These are phyloP conservation scores for Spathaspora girioi DNA, from an alignment of 805 yeast species.

Conservation along the genomic window DNA sequence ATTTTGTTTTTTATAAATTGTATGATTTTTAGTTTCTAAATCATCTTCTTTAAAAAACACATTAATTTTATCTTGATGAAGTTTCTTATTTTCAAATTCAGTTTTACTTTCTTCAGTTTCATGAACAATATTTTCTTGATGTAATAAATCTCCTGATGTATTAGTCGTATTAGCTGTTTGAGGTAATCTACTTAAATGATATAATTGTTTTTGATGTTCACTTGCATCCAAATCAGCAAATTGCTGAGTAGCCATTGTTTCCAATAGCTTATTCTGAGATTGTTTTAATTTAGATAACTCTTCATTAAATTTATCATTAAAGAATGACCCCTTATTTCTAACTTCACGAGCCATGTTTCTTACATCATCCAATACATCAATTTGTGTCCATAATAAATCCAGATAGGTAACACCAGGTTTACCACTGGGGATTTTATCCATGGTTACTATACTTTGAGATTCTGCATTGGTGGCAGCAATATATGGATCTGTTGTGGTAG, in stretches of 20 bases:
- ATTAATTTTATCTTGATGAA: slow-evolving; percentile 19
- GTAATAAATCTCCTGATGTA: slow-evolving; percentile 1
- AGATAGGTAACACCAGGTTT: slow-evolving; percentile 61
- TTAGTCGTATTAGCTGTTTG: neutral
- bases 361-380: slow-evolving; percentile 82
- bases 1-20: slow-evolving; percentile 45
- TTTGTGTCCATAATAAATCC: slow-evolving; percentile 82
- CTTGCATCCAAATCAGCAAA: slow-evolving; percentile 14
- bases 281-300: slow-evolving; percentile 51
- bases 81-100: slow-evolving; percentile 24
- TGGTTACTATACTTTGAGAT: slow-evolving; percentile 16
- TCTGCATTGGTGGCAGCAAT: slow-evolving; percentile 5
- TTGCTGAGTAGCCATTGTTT: slow-evolving; percentile 29
- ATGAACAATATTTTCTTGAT: slow-evolving; percentile 15
- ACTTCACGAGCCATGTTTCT: slow-evolving; percentile 51
- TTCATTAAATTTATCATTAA: slow-evolving; percentile 47
- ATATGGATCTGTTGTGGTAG: slow-evolving; percentile 12
- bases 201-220: slow-evolving; percentile 20
- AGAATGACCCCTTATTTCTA: slow-evolving; percentile 42
- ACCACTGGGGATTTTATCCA: slow-evolving; percentile 52
- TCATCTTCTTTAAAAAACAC: slow-evolving; percentile 22
- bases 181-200: slow-evolving; percentile 4
- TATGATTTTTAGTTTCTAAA: slow-evolving; percentile 10
- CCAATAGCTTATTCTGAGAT: slow-evolving; percentile 46
- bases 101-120: slow-evolving; percentile 4